Percentiles rank a stretch among this genome's conserved stretches.
These are phyloP conservation scores for Vigna unguiculata DNA, from an alignment of 306 rosid genomes.

Conservation along the genomic window DNA sequence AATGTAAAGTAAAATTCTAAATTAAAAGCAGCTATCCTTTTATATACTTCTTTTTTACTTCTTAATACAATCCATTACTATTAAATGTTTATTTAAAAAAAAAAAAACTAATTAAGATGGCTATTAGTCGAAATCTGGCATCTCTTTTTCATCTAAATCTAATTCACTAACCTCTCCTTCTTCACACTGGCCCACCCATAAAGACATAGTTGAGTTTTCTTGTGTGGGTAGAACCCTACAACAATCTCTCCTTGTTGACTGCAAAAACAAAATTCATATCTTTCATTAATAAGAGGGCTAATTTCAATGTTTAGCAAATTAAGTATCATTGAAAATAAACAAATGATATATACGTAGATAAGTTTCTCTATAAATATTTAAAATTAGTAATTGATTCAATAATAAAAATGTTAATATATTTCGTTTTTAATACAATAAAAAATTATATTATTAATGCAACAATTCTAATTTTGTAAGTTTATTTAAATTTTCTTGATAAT, in stretches of 20 bases:
- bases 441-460: no score
- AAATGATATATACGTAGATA: neutral
- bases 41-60: neutral
- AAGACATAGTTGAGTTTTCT: slow-evolving; percentile 61
- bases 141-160: no score
- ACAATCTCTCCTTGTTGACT: slow-evolving; percentile 95
- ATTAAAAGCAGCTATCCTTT: neutral
- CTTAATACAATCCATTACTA: neutral
- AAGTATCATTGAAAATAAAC: neutral
- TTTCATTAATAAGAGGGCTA: slow-evolving; percentile 29
- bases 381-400: no score
- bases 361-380: no score
- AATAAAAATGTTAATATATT: no score
- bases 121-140: neutral
- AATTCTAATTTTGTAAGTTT: no score
- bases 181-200: slow-evolving; percentile 74
- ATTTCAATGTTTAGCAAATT: slow-evolving; percentile 1
- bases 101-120: neutral
- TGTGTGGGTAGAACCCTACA: slow-evolving; percentile 74
- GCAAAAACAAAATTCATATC: slow-evolving; percentile 51
- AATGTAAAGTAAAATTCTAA: neutral
- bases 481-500: no score
- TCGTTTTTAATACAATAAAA: no score
- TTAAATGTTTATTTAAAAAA: neutral
- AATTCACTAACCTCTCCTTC: slow-evolving; percentile 50